A percentile compares a stretch with the other conserved stretches of the same genome.
phyloP scores from a whole-genome alignment of 805 yeast species.

The Candida taoyuanica region DNA sequence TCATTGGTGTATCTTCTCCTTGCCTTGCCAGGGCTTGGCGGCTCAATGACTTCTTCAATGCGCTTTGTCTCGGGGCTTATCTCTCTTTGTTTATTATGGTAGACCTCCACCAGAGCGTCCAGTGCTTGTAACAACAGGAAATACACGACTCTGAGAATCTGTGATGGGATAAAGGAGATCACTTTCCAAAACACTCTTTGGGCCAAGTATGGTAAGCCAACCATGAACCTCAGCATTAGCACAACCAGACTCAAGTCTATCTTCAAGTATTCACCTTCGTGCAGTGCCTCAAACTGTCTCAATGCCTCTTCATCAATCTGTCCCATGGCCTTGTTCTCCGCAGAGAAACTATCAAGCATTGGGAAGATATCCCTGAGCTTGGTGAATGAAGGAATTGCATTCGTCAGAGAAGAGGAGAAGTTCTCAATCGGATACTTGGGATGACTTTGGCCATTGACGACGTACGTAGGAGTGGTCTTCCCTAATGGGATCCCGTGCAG shows the following conservation, averaged over 20 bases:
- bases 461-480: constrained; percentile 6
- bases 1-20: too few species aligned
- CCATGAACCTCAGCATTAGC: constrained; percentile 3
- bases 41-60: too few species aligned
- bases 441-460: neutral
- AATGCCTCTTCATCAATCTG: constrained; percentile 7
- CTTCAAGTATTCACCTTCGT: constrained; percentile 4
- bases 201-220: constrained; percentile 9
- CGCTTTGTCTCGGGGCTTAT: neutral
- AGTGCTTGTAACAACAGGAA: constrained; percentile 8
- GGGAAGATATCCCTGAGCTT: too few species aligned
- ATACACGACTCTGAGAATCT: constrained; percentile 8
- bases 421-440: neutral
- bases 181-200: constrained; percentile 14
- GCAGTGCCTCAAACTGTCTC: constrained; percentile 8
- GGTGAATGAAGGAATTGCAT: too few species aligned
- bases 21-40: too few species aligned
- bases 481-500: constrained; percentile 10
- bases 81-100: constrained; percentile 5
- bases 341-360: too few species aligned
- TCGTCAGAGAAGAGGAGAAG: too few species aligned
- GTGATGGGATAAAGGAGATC: constrained; percentile 14
- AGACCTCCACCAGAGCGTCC: constrained; percentile 12
- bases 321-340: too few species aligned
- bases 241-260: constrained; percentile 6